These are phyloP conservation scores for Hypomontagnella submonticulosa DNA, from an alignment of 495 filamentous ascomycete species.

Conservation along the genomic window DNA sequence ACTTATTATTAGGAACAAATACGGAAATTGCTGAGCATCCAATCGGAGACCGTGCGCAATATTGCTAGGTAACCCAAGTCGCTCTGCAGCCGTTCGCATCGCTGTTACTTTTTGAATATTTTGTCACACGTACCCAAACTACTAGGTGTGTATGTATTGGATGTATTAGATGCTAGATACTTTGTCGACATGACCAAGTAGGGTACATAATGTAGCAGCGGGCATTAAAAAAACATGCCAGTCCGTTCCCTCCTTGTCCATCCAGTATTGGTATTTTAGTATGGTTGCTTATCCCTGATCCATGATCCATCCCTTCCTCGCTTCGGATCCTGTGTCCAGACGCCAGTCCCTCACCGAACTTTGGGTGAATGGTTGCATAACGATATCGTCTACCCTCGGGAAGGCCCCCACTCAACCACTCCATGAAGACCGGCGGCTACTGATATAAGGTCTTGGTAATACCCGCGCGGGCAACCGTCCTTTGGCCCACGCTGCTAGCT, in stretches of 20 bases:
- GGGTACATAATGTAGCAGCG: constrained; percentile 25
- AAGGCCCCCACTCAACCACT: constrained; percentile 31
- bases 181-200: constrained; percentile 10
- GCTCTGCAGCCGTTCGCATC: constrained; percentile 31
- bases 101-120: constrained; percentile 27
- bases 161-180: constrained; percentile 1
- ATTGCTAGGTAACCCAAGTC: constrained; percentile 34
- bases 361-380: constrained; percentile 31
- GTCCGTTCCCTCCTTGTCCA: constrained; percentile 24
- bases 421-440: constrained; percentile 6
- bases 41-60: constrained; percentile 32
- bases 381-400: constrained; percentile 17
- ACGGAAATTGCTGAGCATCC: constrained; percentile 30
- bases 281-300: constrained; percentile 37
- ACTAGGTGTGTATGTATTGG: constrained; percentile 25
- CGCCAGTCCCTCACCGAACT: constrained; percentile 42
- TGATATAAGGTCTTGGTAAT: constrained; percentile 7
- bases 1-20: constrained; percentile 16
- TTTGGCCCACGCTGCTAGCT: background rate
- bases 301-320: constrained; percentile 30
- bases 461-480: too few relatives aligned
- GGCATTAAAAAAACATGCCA: constrained; percentile 20
- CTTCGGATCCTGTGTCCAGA: constrained; percentile 15
- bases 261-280: constrained; percentile 1
- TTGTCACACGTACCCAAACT: constrained; percentile 33